Base-by-base conservation (phyloP, 2,329 filamentous ascomycete genomes). In the Ciborinia camelliae region DNA sequence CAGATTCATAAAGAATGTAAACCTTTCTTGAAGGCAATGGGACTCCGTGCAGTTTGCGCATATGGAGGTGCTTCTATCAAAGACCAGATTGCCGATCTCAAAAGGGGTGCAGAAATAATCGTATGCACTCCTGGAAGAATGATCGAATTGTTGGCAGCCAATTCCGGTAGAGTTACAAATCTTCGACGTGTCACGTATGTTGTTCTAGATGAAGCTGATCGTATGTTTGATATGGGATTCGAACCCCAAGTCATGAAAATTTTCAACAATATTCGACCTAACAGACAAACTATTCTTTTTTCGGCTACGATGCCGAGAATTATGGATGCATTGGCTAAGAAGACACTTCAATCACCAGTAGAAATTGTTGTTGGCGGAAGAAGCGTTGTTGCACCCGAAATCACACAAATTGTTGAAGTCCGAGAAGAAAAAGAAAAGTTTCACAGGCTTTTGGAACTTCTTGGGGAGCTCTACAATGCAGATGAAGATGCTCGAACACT, bases 221-320 rank as follows among this genome's bases (percentile, higher is more conserved):
- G 95, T 68, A 98, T 99, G 95, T 97, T 98, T 75, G 95, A 99
- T 76, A 98, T 99, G 95, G 95, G 95, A 18, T 99, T 99, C 74
- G 94, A 97, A 78, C 94, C 95, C 2, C 95, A 99, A 76, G 93
- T 99, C 62, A 95, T 95, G 86, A 97, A 96, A 77, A 95, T 99
- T 65, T 88, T 98, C 75, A 87, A 87, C 70, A 97, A 95, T 73
- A 90, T 97, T 75, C 89, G 95, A 55, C 93, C 95, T 0, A 91
- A 97, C 75, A 88, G 91, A 59, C 95, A 99, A 75, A 97, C 92
- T 0, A 92, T 98, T 60, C 83, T 98, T 30, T 99, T 98, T 77
- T 98, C 95, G 0, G 95, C 95, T 4, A 99, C 95, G 0, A 97
- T 98, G 82, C 95, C 95, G 26, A 87, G 90, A 54, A 93, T 94